phyloP scores from a whole-genome alignment of 169 alveolate species.

The Cyclospora cayetanensis region DNA sequence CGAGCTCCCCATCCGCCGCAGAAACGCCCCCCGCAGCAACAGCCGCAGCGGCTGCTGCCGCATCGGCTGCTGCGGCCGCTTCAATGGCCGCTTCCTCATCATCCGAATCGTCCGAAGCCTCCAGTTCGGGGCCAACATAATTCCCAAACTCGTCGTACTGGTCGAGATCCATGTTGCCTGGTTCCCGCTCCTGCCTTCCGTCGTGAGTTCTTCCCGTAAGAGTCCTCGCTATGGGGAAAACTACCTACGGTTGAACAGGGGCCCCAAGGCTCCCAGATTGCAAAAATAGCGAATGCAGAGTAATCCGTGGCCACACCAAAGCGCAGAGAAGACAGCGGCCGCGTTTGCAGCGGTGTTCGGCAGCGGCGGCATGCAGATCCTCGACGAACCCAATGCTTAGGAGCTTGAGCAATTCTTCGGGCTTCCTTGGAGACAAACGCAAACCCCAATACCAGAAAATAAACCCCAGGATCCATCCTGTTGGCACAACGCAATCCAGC shows the following conservation, averaged over 20 bases:
- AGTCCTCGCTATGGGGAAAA: too few relatives aligned
- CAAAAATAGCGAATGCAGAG: neutral
- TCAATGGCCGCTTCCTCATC: conserved; percentile 79
- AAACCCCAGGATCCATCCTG: too few relatives aligned
- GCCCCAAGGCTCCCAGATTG: too few relatives aligned
- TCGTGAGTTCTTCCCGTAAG: neutral
- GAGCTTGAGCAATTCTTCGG: neutral
- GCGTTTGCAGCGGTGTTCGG: too few relatives aligned
- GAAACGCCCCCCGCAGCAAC: conserved; percentile 7
- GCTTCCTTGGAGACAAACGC: too few relatives aligned
- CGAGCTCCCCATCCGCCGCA: conserved; percentile 57
- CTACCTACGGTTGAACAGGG: too few relatives aligned
- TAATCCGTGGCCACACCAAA: neutral
- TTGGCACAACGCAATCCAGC: too few relatives aligned
- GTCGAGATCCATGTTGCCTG: conserved; percentile 62
- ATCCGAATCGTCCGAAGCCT: conserved; percentile 81
- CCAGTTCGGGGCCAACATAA: conserved; percentile 95
- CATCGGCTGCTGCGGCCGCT: conserved; percentile 72
- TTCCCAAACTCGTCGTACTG: conserved; percentile 99
- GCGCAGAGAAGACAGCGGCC: neutral
- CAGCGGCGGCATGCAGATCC: neutral
- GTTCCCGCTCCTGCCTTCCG: too few relatives aligned
- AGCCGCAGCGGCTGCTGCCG: conserved; percentile 74
- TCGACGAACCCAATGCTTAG: neutral
- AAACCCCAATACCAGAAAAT: too few relatives aligned